Conservation (phyloP, 352 stramenopile species). For the Heterotrichella gracilis region DNA sequence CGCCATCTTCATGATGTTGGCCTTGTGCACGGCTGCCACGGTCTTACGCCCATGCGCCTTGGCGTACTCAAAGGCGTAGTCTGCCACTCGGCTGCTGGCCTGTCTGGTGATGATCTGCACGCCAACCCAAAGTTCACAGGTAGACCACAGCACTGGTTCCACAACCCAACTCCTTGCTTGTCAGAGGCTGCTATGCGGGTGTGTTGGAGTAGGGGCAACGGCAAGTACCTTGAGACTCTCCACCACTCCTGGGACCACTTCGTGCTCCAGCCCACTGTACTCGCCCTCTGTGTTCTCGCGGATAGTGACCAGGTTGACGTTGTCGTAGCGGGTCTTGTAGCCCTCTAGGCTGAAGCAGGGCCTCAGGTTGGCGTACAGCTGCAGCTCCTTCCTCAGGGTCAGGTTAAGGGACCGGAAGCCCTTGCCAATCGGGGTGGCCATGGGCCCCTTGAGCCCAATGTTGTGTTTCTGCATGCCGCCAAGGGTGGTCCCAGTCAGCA, state of each 20-base stretch:
- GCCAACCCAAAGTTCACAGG: slow-evolving; percentile 93
- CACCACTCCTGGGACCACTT: not conserved
- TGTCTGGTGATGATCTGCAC: slow-evolving; percentile 34
- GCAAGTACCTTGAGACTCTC: too few relatives aligned
- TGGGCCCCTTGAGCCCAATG: too few relatives aligned
- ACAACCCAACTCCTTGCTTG: slow-evolving; percentile 37
- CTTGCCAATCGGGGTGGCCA: not conserved
- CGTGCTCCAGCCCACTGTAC: slow-evolving; percentile 12
- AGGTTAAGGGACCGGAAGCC: slow-evolving; percentile 1
- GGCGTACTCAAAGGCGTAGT: slow-evolving; percentile 60
- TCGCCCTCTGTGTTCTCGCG: slow-evolving; percentile 12
- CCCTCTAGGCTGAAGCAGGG: not conserved
- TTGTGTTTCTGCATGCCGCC: too few relatives aligned
- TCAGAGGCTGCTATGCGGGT: not conserved
- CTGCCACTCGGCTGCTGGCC: slow-evolving; percentile 65
- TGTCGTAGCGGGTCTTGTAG: not conserved
- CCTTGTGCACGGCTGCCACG: slow-evolving; percentile 89
- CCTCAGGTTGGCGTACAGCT: slow-evolving; percentile 10
- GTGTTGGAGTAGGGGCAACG: too few relatives aligned
- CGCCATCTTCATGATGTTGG: slow-evolving; percentile 53
- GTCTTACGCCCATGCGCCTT: slow-evolving; percentile 22
- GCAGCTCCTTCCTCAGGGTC: slow-evolving; percentile 3
- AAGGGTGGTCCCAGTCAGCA: too few relatives aligned
- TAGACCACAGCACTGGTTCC: slow-evolving; percentile 85
- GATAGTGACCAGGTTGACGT: slow-evolving; percentile 11